These are phyloP conservation scores for Suillus variegatus DNA, from an alignment of 768 basidiomycete species.

Conservation along the genomic window DNA sequence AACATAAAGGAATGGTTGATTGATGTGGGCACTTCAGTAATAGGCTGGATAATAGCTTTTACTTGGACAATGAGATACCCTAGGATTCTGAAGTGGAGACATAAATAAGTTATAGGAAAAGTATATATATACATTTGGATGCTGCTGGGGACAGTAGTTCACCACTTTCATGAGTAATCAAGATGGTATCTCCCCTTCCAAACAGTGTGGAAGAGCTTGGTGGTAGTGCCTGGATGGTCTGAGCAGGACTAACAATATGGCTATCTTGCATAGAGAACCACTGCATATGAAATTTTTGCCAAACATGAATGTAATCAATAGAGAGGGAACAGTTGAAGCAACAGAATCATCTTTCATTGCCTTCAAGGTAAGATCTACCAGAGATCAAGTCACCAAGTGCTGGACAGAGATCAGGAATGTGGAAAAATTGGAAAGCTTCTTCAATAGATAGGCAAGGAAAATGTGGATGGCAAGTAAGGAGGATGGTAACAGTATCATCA, in stretches of 20 bases:
- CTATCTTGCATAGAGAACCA: constrained; percentile 4
- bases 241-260: constrained; percentile 1
- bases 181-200: constrained; percentile 9
- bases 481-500: neutral
- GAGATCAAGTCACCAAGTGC: constrained; percentile 11
- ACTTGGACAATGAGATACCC: constrained; percentile 10
- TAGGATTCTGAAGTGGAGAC: too few species aligned
- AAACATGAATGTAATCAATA: constrained; percentile 9
- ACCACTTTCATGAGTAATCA: constrained; percentile 12
- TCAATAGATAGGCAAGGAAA: constrained; percentile 5
- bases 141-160: neutral
- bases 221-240: constrained; percentile 14
- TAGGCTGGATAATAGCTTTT: constrained; percentile 3
- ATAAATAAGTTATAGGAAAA: too few species aligned
- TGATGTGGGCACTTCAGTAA: neutral
- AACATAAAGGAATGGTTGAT: neutral
- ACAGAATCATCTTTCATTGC: neutral
- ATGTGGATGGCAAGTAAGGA: constrained; percentile 6
- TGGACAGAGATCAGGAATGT: constrained; percentile 9
- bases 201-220: constrained; percentile 5
- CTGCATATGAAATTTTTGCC: constrained; percentile 14
- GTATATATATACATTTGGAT: neutral
- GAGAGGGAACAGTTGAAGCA: constrained; percentile 3
- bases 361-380: neutral
- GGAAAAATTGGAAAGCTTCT: neutral